These are phyloP conservation scores for Sporormia fimetaria DNA, from an alignment of 495 filamentous ascomycete genomes.

Conservation along the genomic window DNA sequence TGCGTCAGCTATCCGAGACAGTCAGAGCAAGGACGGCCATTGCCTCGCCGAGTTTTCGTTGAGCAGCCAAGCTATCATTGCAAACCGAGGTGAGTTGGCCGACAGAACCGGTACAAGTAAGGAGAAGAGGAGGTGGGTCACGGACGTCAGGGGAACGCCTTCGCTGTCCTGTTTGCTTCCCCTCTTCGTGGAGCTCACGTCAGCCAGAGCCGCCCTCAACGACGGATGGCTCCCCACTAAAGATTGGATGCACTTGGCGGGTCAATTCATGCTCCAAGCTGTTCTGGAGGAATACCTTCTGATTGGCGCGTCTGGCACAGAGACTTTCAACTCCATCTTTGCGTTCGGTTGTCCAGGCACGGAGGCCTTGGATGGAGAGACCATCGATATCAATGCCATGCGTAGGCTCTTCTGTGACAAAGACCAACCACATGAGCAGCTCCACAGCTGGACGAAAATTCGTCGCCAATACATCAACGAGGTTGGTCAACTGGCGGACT, in stretches of 20 bases:
- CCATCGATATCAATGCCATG: constrained; percentile 21
- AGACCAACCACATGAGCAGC: constrained; percentile 7
- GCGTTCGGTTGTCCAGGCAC: constrained; percentile 17
- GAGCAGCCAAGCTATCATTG: too few relatives aligned
- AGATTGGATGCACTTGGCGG: constrained; percentile 37
- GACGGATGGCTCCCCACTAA: constrained; percentile 25
- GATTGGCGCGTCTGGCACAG: constrained; percentile 22
- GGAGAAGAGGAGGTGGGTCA: constrained; percentile 15
- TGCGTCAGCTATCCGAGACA: constrained; percentile 14
- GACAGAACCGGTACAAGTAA: constrained; percentile 6
- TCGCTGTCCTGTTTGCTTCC: constrained; percentile 37
- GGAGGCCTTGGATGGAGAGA: constrained; percentile 11
- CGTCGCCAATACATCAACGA: constrained; percentile 18
- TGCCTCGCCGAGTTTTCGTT: too few relatives aligned
- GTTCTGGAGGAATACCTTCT: constrained; percentile 39
- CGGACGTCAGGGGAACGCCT: constrained; percentile 27
- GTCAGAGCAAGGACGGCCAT: constrained; percentile 7
- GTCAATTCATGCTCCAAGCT: constrained; percentile 42
- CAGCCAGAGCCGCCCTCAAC: constrained; percentile 12
- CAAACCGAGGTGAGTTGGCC: constrained; percentile 14
- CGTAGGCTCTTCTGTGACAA: constrained; percentile 17
- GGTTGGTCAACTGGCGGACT: constrained; percentile 6
- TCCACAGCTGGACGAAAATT: constrained; percentile 22
- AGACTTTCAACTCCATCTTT: constrained; percentile 28
- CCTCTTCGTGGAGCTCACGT: constrained; percentile 41